phyloP scores from a whole-genome alignment of 371 early-diverging fungal genomes.

The Blakeslea trispora region DNA sequence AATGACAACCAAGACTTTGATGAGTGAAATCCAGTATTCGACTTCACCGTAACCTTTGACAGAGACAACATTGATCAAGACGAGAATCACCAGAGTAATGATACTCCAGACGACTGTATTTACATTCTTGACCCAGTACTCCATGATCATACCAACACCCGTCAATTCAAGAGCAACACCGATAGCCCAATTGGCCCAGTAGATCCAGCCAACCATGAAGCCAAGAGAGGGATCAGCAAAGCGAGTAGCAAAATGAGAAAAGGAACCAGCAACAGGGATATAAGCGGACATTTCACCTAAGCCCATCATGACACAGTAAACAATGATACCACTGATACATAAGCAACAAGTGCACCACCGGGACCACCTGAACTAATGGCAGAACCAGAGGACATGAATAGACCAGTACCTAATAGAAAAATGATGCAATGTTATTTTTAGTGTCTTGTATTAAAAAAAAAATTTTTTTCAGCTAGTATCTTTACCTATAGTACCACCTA shows the following conservation, averaged over 20 bases:
- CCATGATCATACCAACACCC: conserved; percentile 78
- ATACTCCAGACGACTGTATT: conserved; percentile 63
- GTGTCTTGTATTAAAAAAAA: no score
- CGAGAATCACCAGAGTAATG: conserved; percentile 60
- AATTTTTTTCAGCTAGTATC: no score
- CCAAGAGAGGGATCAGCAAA: conserved; percentile 85
- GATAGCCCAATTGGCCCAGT: conserved; percentile 87
- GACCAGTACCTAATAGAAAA: conserved; percentile 71
- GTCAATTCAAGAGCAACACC: conserved; percentile 81
- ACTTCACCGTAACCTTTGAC: conserved; percentile 74
- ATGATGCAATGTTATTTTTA: no score
- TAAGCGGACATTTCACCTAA: conserved; percentile 88
- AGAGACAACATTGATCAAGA: conserved; percentile 63
- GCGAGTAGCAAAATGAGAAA: conserved; percentile 81
- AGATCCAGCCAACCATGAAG: conserved; percentile 76
- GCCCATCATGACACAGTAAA: conserved; percentile 81
- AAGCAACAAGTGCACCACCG: conserved; percentile 76
- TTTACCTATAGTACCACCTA: conserved; percentile 61
- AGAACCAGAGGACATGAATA: conserved; percentile 87
- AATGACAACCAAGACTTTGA: conserved; percentile 62
- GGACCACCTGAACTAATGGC: conserved; percentile 77
- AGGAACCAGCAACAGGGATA: conserved; percentile 83
- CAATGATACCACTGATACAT: conserved; percentile 76
- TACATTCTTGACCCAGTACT: conserved; percentile 74
- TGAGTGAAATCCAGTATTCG: conserved; percentile 59